Evolutionary conservation across 257 asterid species (phyloP).

Genomic region (Plantago major): DNA sequence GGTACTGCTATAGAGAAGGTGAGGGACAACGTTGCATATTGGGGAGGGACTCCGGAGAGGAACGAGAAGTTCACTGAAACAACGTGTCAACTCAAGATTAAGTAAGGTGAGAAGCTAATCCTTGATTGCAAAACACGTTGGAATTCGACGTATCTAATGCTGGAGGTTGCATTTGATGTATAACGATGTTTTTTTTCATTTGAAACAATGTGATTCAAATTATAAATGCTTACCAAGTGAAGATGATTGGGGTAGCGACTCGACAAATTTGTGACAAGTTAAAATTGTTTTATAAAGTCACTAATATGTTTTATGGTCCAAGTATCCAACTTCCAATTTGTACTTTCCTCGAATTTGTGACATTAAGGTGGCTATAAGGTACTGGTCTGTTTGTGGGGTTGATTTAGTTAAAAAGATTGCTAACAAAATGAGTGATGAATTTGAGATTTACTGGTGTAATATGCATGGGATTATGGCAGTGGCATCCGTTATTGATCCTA

Average conservation of each 20-base stretch:
- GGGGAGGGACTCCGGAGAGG: neutral
- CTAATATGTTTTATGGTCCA: neutral
- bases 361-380: neutral
- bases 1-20: neutral
- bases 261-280: neutral
- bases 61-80: neutral
- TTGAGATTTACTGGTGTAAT: neutral
- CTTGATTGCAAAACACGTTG: conserved; percentile 3
- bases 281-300: neutral
- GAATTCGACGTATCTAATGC: neutral
- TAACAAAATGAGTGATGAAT: neutral
- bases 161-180: neutral
- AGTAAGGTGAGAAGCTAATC: neutral
- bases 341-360: neutral
- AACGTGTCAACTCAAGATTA: neutral
- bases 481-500: neutral
- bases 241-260: neutral
- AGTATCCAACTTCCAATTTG: neutral
- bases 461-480: neutral
- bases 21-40: neutral
- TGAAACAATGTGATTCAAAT: neutral
- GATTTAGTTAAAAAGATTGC: neutral
- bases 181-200: neutral
- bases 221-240: neutral
- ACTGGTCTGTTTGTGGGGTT: neutral